Evolutionary conservation across 2,329 filamentous ascomycete species (phyloP), one percentile per base, ranked within the genome.

Genomic region (Botrytis medusae): DNA sequence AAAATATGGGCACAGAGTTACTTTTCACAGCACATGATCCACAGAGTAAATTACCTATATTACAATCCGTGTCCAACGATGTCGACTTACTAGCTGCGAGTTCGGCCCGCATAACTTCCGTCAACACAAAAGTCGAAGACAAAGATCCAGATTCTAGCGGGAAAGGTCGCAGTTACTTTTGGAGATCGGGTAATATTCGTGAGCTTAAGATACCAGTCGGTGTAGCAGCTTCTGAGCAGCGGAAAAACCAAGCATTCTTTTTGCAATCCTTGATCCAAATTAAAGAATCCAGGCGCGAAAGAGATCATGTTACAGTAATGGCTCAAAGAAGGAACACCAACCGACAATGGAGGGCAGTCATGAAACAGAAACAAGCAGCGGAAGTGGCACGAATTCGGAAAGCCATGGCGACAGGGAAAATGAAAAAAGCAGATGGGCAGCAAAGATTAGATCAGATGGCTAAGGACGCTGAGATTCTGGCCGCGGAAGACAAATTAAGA

Each of bases 1-100:
- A 93, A 75, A 92, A 94, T 74, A 88, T 97, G 61, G 95, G 95
- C 51, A 97, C 94, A 0, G 93, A 97, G 77, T 84, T 95, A 76
- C 88, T 97, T 60, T 91, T 98, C 78, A 87, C 86, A 1, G 83
- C 82, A 25, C 87, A 85, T 75, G 83, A 86, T 75, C 77, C 79
- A 57, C 75, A 82, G 60, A 78, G 81, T 18, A 80, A 81, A 14
- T 81, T 87, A 3, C 86, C 87, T 5, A 81, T 82, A 14, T 80
- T 88, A 57, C 87, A 86, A n/a, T 83, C 85, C 37, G 85, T 88
- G 40, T 84, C 83, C 46, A 85, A 87, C 34, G 86, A 88, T 37
- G 89, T 93, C 54, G 92, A 95, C 79, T 84, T 97, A 7, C 84
- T 97, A 5, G 91, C 88, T n/a, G 88, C 90, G 51, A 91, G 90